Evolutionary conservation across 2,329 filamentous ascomycete species (phyloP).

Genomic region (Venturia aucupariae): DNA sequence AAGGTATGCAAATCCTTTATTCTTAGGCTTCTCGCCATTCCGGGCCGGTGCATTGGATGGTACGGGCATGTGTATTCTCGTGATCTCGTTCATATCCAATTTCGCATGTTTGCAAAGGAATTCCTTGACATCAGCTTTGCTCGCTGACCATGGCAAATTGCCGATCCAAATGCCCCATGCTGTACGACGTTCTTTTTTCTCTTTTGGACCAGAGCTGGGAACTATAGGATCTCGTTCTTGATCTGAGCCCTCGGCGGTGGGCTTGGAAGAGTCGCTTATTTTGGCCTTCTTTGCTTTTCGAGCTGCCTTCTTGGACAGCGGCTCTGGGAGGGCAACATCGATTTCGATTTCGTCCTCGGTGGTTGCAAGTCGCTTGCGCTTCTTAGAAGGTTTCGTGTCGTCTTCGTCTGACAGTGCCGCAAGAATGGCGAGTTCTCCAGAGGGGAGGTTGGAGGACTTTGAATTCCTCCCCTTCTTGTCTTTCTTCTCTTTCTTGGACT

Average conservation of each 20-base stretch:
- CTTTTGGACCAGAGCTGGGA: conserved; percentile 13
- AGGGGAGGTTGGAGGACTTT: background rate
- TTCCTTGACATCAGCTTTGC: conserved; percentile 61
- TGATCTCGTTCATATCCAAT: conserved; percentile 59
- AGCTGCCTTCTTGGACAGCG: conserved; percentile 86
- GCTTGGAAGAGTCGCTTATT: conserved; percentile 15
- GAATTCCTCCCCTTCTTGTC: background rate
- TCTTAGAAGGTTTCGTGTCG: background rate
- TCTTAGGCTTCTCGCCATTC: conserved; percentile 48
- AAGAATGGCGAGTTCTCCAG: background rate
- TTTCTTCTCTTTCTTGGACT: conserved; percentile 2
- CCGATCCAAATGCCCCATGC: conserved; percentile 91
- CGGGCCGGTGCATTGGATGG: conserved; percentile 34
- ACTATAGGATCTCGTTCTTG: conserved; percentile 22
- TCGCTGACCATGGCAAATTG: conserved; percentile 79
- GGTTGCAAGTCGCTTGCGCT: conserved; percentile 6
- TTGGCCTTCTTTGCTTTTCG: conserved; percentile 71
- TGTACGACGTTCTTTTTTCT: conserved; percentile 48
- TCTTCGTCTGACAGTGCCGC: background rate
- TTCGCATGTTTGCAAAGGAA: conserved; percentile 67
- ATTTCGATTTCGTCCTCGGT: conserved; percentile 63
- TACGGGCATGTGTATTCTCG: conserved; percentile 70
- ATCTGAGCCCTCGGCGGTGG: conserved; percentile 22
- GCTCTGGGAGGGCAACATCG: conserved; percentile 80
- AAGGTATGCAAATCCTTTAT: conserved; percentile 94